These are phyloP conservation scores for Anthracocystis panici-leucophaei DNA, from an alignment of 1,284 basidiomycete species.

Conservation along the genomic window DNA sequence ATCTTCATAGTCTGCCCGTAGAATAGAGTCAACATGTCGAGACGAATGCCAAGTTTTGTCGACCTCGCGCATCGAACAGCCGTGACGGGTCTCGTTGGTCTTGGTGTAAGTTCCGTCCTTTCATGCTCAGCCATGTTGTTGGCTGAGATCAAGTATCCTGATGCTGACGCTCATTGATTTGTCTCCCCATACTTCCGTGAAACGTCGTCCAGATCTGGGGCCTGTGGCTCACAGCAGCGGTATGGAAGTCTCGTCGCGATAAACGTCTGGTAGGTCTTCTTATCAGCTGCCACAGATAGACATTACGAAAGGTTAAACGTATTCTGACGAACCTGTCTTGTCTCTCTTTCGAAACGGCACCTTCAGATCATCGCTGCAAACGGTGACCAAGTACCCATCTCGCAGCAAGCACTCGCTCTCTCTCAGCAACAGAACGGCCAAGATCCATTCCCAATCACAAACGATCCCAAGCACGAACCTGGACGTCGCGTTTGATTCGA, in stretches of 20 bases:
- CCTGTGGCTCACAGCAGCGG: slow-evolving; percentile 63
- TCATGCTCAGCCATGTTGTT: neutral
- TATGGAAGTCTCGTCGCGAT: slow-evolving; percentile 64
- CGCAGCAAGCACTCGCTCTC: slow-evolving; percentile 39
- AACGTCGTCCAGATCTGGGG: slow-evolving; percentile 54
- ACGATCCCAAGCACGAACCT: slow-evolving; percentile 50
- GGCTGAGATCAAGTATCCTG: neutral
- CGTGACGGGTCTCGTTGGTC: slow-evolving; percentile 59
- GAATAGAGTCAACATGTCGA: slow-evolving; percentile 32
- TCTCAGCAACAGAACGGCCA: slow-evolving; percentile 37
- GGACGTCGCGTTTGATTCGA: slow-evolving; percentile 24
- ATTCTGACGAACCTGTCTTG: neutral
- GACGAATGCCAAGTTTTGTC: slow-evolving; percentile 47
- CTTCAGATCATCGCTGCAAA: slow-evolving; percentile 34
- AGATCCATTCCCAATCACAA: slow-evolving; percentile 43
- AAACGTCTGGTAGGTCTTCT: slow-evolving; percentile 53
- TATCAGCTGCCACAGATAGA: neutral
- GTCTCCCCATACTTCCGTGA: neutral
- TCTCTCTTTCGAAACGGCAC: neutral
- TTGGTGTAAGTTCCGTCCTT: slow-evolving; percentile 53
- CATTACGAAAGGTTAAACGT: neutral
- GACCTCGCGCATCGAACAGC: slow-evolving; percentile 59
- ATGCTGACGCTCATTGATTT: neutral
- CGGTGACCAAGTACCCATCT: slow-evolving; percentile 39
- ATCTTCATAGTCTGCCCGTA: neutral